Base-by-base conservation (phyloP, 106 monocot genomes). In the Phalaenopsis aphrodite region DNA sequence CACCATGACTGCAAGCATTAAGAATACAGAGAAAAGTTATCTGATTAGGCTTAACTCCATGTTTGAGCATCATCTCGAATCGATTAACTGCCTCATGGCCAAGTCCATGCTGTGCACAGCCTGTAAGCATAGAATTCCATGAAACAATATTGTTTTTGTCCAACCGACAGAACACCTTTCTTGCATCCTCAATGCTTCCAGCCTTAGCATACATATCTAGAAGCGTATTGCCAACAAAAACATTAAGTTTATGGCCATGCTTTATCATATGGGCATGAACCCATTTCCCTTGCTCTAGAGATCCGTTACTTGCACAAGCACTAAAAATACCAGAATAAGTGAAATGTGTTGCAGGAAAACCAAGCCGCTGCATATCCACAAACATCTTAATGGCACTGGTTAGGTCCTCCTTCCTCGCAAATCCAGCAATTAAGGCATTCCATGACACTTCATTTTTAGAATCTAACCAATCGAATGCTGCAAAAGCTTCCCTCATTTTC, bases 121-220 rank as follows among this genome's bases (percentile, higher is more conserved):
- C 83, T 1, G 78, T 73, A 56, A 83, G 78, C 78, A 83, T 78
- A 11, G 77, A 72, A 57, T 78, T 78, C 78, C 78, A 83, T 36
- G 83, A 83, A 42, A 83, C 83, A 45, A 83, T 45, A 46, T 83
- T 72, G 5, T 36, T 73, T 74, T 78, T 72, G 1, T 58, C 17
- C 72, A 78, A 56, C 23, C 78, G 55, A 39, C 55, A 17, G 21
- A 83, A 83, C 21, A 78, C 55, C 78, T 83, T 83, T 56, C 83
- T 52, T 37, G 83, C 83, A 55, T 82, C 82, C 4, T 52, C 82
- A 39, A 82, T 82, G 82, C 82, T 82, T 77, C 82, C 82, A n/a
- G 76, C 77, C 58, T 82, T 82, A 5, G 82, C 77, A 42, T 82
- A 82, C 82, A 82, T 82, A 78, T 82, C 82, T 3, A 82, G 39